Conservation (phyloP, 2,329 filamentous ascomycete genomes). For the Arthrobotrys iridis region DNA sequence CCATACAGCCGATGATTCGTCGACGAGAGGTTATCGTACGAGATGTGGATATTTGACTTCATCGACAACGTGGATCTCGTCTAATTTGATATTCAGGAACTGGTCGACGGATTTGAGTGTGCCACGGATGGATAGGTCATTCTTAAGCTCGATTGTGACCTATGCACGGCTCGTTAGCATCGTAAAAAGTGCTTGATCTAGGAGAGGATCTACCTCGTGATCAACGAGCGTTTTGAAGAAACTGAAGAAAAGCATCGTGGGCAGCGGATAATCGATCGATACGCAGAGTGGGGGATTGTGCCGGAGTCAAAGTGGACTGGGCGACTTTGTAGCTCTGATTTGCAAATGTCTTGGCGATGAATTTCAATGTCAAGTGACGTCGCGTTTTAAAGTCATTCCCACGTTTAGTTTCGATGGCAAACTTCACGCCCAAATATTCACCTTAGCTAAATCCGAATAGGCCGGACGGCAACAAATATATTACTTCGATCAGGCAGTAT, state of each 20-base stretch:
- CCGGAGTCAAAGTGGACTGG: conserved; percentile 10
- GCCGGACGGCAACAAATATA: background rate
- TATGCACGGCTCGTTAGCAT: conserved; percentile 62
- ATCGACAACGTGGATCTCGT: conserved; percentile 91
- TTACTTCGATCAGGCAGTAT: background rate
- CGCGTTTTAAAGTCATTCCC: conserved; percentile 25
- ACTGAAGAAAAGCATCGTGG: conserved; percentile 64
- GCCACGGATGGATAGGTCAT: conserved; percentile 96
- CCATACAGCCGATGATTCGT: background rate
- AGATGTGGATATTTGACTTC: conserved; percentile 95
- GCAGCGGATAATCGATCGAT: background rate
- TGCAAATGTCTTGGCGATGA: conserved; percentile 49
- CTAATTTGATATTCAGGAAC: conserved; percentile 98
- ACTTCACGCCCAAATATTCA: conserved; percentile 3
- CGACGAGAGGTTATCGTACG: conserved; percentile 65
- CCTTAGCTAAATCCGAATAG: background rate
- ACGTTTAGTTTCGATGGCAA: background rate
- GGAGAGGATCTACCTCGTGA: conserved; percentile 55
- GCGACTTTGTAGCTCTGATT: conserved; percentile 23
- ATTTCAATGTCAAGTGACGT: conserved; percentile 50
- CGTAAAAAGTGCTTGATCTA: background rate
- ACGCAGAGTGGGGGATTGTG: conserved; percentile 4
- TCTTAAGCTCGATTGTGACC: conserved; percentile 98
- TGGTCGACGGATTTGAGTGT: conserved; percentile 97
- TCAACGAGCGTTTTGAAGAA: conserved; percentile 99